Percentiles rank a stretch among this genome's conserved stretches.
phyloP scores from a whole-genome alignment of 202 grass and related monocot species.

The Setaria viridis region DNA sequence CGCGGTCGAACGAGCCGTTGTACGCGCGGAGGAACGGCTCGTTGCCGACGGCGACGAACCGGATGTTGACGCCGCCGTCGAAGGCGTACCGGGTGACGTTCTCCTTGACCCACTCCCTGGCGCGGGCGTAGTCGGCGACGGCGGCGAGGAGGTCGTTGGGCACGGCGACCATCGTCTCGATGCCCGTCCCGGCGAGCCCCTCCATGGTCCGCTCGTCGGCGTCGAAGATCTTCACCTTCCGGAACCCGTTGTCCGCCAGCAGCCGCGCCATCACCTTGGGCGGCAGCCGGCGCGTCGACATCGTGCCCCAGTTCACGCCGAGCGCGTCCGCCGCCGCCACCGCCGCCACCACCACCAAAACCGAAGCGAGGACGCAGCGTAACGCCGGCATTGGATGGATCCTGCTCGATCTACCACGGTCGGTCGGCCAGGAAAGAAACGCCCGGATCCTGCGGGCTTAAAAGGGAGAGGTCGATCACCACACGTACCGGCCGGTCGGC shows the following conservation, averaged over 20 bases:
- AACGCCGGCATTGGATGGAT: background rate
- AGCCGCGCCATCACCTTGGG: conserved; percentile 47
- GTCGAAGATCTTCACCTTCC: conserved; percentile 69
- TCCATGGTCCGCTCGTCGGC: conserved; percentile 48
- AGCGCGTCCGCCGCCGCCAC: conserved; percentile 20
- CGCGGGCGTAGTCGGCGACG: conserved; percentile 41
- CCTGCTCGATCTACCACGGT: background rate
- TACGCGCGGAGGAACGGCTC: conserved; percentile 66
- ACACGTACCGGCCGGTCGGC: background rate
- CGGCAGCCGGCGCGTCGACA: conserved; percentile 55
- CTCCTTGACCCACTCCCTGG: conserved; percentile 50
- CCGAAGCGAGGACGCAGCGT: background rate
- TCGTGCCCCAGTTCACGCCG: conserved; percentile 70
- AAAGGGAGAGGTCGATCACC: background rate
- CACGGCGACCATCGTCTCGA: conserved; percentile 61
- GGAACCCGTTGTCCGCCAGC: conserved; percentile 55
- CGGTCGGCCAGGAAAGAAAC: background rate
- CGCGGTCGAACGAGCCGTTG: conserved; percentile 52
- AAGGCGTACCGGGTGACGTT: conserved; percentile 62
- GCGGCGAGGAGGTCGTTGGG: conserved; percentile 58
- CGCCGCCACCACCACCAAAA: background rate
- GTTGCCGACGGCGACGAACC: conserved; percentile 64
- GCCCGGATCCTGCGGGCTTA: background rate
- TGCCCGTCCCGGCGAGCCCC: conserved; percentile 46
- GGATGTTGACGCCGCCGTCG: conserved; percentile 62